Conservation (phyloP, 305 asterid genomes). For the Solanum hybrid region DNA sequence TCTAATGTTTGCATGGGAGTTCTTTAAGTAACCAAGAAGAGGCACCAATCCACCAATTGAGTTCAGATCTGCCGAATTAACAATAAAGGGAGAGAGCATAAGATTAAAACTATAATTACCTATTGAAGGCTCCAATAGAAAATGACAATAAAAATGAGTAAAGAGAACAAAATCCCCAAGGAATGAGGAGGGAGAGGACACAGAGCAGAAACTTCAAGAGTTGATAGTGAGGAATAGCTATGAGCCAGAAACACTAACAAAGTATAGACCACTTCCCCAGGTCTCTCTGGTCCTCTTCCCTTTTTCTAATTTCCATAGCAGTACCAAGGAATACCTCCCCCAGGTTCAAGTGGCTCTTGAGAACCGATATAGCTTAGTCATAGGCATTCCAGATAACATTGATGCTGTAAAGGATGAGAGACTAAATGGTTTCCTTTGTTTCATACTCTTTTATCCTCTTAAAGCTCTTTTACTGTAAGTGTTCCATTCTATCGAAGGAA, state of each 20-base stretch:
- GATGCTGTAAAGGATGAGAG: background rate
- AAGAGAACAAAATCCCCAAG: background rate
- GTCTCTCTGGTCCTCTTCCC: background rate
- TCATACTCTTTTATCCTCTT: background rate
- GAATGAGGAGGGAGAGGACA: background rate
- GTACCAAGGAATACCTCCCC: background rate
- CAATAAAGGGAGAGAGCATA: background rate
- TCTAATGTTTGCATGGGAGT: conserved; percentile 65
- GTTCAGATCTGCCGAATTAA: conserved; percentile 54
- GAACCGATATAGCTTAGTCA: background rate
- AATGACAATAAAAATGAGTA: background rate
- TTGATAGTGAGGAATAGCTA: background rate
- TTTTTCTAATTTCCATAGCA: background rate
- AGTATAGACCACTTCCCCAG: background rate
- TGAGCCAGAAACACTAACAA: background rate
- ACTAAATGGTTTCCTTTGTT: background rate
- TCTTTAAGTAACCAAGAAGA: conserved; percentile 58
- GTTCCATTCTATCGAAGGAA: background rate
- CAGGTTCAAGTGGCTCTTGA: background rate
- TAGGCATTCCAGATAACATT: background rate
- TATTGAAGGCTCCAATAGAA: background rate
- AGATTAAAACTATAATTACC: background rate
- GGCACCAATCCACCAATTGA: conserved; percentile 85
- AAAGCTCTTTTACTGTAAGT: background rate
- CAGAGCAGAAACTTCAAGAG: background rate